These are phyloP conservation scores for Aegilops speltoides DNA, from an alignment of 176 grass and related monocot genomes.

Conservation along the genomic window DNA sequence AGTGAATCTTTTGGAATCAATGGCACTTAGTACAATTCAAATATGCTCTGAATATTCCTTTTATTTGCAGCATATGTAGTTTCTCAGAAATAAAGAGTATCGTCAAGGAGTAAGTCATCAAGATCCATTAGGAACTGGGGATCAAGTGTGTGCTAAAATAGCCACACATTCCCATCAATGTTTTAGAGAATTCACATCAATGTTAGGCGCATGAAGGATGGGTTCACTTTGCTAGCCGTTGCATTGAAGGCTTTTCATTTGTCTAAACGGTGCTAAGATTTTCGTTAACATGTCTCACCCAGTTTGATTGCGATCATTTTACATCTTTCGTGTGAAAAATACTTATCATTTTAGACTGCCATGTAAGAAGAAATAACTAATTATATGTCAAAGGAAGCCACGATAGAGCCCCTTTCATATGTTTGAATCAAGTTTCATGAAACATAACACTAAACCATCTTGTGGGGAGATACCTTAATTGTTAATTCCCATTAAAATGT, in stretches of 20 bases:
- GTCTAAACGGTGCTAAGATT: too few species aligned
- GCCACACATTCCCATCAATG: background rate
- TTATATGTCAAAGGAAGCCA: too few species aligned
- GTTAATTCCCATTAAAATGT: background rate
- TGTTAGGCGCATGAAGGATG: too few species aligned
- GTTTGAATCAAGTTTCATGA: too few species aligned
- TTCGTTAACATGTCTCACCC: too few species aligned
- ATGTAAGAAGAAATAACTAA: too few species aligned
- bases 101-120: background rate
- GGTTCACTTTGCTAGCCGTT: too few species aligned
- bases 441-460: background rate
- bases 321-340: too few species aligned
- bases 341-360: too few species aligned
- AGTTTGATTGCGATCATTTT: too few species aligned
- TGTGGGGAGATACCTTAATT: background rate
- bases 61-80: background rate
- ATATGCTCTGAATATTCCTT: background rate
- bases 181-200: background rate
- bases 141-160: conserved; percentile 22
- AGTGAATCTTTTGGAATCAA: conserved; percentile 5
- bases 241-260: background rate
- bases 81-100: background rate
- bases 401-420: too few species aligned
- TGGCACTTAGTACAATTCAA: background rate
- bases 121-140: background rate